Conservation (phyloP, 371 early-diverging fungal genomes). For the Mucor plumbeus region DNA sequence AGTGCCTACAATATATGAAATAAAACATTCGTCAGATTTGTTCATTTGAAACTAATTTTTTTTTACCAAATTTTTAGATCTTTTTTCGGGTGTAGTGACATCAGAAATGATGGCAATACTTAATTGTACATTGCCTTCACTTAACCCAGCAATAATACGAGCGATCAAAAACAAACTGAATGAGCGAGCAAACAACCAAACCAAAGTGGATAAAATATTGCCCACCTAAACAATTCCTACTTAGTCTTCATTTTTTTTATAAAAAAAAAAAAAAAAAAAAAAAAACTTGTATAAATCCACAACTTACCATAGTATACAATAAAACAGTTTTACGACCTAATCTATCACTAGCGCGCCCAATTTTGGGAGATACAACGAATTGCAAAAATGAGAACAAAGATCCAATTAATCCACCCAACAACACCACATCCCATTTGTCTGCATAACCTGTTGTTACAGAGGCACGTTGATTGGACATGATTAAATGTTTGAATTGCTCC, state of each 20-base stretch:
- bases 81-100: slow-evolving; percentile 76
- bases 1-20: slow-evolving; percentile 65
- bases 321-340: slow-evolving; percentile 88
- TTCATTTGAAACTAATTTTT: not conserved
- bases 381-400: slow-evolving; percentile 95
- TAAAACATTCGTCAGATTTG: not conserved
- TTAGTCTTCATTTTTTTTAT: too few species aligned
- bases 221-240: slow-evolving; percentile 64
- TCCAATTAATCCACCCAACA: slow-evolving; percentile 94
- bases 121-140: slow-evolving; percentile 97
- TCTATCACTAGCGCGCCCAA: slow-evolving; percentile 83
- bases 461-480: slow-evolving; percentile 20
- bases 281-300: not conserved
- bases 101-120: slow-evolving; percentile 96
- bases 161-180: slow-evolving; percentile 86
- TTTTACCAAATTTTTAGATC: slow-evolving; percentile 78
- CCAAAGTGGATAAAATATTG: slow-evolving; percentile 80
- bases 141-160: slow-evolving; percentile 91
- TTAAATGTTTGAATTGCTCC: slow-evolving; percentile 46
- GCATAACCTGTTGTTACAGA: slow-evolving; percentile 21
- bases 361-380: slow-evolving; percentile 84
- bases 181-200: slow-evolving; percentile 88
- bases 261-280: too few species aligned
- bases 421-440: slow-evolving; percentile 81
- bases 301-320: slow-evolving; percentile 80